phyloP scores from a whole-genome alignment of 192 early-diverging fungal species.

The Backusella psychrophila region DNA sequence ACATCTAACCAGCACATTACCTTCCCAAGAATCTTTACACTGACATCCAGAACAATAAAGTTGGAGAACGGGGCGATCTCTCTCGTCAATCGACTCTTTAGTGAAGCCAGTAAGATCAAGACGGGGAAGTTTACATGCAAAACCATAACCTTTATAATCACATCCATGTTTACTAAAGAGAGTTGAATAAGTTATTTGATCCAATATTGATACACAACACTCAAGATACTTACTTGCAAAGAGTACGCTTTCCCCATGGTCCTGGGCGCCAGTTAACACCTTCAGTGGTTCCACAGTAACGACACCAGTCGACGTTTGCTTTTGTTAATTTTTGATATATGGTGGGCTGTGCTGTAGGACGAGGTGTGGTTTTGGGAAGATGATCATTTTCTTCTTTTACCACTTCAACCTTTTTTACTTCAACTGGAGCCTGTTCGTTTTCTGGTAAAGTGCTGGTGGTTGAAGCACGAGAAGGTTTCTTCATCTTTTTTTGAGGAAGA shows the following conservation, averaged over 20 bases:
- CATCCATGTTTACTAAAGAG: slow-evolving; percentile 81
- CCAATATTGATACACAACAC: background rate
- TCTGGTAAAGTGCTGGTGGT: background rate
- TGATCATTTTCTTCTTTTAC: background rate
- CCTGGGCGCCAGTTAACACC: slow-evolving; percentile 89
- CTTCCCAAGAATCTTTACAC: slow-evolving; percentile 55
- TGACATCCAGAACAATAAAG: slow-evolving; percentile 82
- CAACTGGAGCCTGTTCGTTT: background rate
- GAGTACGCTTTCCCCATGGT: slow-evolving; percentile 91
- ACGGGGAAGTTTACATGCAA: slow-evolving; percentile 83
- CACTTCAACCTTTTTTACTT: background rate
- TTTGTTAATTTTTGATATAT: slow-evolving; percentile 64
- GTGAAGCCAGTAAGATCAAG: slow-evolving; percentile 77
- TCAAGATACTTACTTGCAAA: slow-evolving; percentile 76
- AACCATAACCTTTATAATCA: slow-evolving; percentile 94
- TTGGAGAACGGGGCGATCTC: slow-evolving; percentile 84
- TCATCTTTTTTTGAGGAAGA: background rate
- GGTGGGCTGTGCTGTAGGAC: slow-evolving; percentile 45
- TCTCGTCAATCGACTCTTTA: slow-evolving; percentile 73
- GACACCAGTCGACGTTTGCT: slow-evolving; percentile 79
- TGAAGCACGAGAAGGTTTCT: background rate
- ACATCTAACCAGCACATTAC: slow-evolving; percentile 72
- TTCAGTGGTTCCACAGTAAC: slow-evolving; percentile 90
- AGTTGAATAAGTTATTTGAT: slow-evolving; percentile 7
- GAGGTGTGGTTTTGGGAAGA: background rate